A percentile compares a stretch with the other conserved stretches of the same genome.
phyloP scores from a whole-genome alignment of 1,284 basidiomycete genomes.

The Rhizopogon parksii region DNA sequence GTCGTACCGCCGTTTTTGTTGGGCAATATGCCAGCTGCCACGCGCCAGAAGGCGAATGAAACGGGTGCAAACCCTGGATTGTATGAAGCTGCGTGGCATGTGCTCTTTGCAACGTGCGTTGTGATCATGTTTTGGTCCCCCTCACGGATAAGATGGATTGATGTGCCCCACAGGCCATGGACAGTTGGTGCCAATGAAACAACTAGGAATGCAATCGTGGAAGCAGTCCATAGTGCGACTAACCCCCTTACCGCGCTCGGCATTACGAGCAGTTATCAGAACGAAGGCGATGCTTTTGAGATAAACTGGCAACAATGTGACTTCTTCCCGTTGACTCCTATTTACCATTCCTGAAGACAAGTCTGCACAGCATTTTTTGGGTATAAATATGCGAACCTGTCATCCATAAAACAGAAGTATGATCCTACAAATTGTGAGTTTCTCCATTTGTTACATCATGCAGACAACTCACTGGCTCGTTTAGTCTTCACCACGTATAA shows the following conservation, averaged over 20 bases:
- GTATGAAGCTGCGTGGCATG: conserved; percentile 5
- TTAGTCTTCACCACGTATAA: conserved; percentile 18
- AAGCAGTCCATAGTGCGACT: conserved; percentile 9
- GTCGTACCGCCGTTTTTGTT: conserved; percentile 1
- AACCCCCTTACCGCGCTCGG: conserved; percentile 14
- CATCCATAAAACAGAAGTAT: conserved; percentile 21
- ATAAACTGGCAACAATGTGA: conserved; percentile 18
- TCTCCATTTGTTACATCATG: background rate
- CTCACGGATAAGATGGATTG: background rate
- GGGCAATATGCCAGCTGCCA: conserved; percentile 3
- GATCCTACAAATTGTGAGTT: conserved; percentile 21
- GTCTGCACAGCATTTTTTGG: conserved; percentile 17
- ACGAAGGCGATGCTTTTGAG: conserved; percentile 18
- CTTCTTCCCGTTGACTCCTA: background rate
- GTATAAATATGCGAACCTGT: conserved; percentile 17
- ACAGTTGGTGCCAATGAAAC: conserved; percentile 6
- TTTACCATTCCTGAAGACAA: background rate
- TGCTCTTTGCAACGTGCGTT: conserved; percentile 3
- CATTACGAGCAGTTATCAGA: conserved; percentile 19
- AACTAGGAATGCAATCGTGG: conserved; percentile 4
- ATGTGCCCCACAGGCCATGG: conserved; percentile 6
- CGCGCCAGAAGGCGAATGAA: background rate
- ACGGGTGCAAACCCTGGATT: conserved; percentile 8
- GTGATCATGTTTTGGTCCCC: background rate
- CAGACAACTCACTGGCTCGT: background rate